Evolutionary conservation across 768 basidiomycete genomes (phyloP), one percentile per base, ranked within the genome.

Genomic region (Phanerochaete sordida): DNA sequence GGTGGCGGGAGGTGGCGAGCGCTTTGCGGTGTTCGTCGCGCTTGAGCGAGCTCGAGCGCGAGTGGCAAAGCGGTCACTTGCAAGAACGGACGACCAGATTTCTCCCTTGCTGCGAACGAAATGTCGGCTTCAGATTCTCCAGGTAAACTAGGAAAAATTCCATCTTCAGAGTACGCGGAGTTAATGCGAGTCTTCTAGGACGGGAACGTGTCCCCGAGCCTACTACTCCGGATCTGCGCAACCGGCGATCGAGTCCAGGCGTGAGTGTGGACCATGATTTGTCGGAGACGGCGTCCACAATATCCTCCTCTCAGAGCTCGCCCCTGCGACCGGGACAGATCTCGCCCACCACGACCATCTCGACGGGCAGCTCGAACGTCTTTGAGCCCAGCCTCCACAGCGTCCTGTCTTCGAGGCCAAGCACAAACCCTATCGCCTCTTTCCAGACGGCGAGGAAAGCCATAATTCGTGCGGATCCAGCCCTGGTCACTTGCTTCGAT

Each of bases 401-500:
- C 43, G 45, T 48, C 26, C 27, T 56, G 23, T 24, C 24, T 37
- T 45, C 26, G n/a, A 16, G 44, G 31, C 50, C 55, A 4, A 61
- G 56, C 45, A 44, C 57, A 28, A 46, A 37, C 30, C 15, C 30
- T 3, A 61, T 61, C 5, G 58, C 27, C 39, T 8, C 30, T 5
- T 45, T 64, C 68, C 31, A 66, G 68, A 68, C 76, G 62, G 65
- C 70, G 1, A 56, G 66, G 54, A 79, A 73, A 65, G 69, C 80
- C 33, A 64, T 74, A 23, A 79, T 91, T 65, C 85, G 87, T 44
- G 75, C 84, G 24, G 90, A 92, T 70, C 81, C 86, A 4, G 74
- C 86, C 7, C 75, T 91, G 44, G 69, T 84, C 57, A 89, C 88
- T 33, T 88, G 83, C 63, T 93, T 93, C 66, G 90, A 93, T 70